phyloP scores from a whole-genome alignment of 805 yeast genomes.

The Brettanomyces anomalus region DNA sequence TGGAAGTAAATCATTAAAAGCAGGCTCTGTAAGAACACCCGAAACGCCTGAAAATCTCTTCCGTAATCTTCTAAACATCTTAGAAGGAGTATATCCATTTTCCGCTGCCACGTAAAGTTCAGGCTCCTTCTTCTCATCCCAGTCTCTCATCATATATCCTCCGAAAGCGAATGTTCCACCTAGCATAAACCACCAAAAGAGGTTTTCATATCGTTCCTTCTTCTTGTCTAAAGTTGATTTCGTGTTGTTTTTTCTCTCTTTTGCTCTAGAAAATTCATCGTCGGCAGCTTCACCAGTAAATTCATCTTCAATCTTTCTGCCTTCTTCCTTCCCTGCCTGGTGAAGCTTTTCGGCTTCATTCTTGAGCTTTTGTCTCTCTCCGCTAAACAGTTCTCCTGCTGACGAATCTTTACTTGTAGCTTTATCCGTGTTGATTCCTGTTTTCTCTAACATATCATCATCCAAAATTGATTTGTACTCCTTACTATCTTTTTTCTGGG shows the following conservation, averaged over 20 bases:
- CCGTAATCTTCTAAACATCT: slow-evolving; percentile 59
- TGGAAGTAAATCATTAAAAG: slow-evolving; percentile 85
- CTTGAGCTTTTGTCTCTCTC: slow-evolving; percentile 3
- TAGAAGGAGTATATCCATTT: slow-evolving; percentile 59
- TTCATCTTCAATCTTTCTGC: not conserved
- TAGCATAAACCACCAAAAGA: slow-evolving; percentile 54
- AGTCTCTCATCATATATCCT: slow-evolving; percentile 69
- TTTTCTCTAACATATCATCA: slow-evolving; percentile 74
- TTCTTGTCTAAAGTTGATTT: slow-evolving; percentile 66
- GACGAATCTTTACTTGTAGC: slow-evolving; percentile 6
- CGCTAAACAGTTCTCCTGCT: not conserved
- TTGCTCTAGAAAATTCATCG: slow-evolving; percentile 26
- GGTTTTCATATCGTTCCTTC: slow-evolving; percentile 73
- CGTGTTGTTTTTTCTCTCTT: slow-evolving; percentile 44
- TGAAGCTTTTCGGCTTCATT: slow-evolving; percentile 3
- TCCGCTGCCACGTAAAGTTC: slow-evolving; percentile 34
- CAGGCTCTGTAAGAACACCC: slow-evolving; percentile 86
- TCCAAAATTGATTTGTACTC: slow-evolving; percentile 49
- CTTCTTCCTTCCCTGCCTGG: not conserved
- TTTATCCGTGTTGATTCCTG: slow-evolving; percentile 62
- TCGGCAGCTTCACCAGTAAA: slow-evolving; percentile 5
- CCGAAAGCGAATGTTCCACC: slow-evolving; percentile 45
- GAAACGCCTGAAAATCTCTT: slow-evolving; percentile 69
- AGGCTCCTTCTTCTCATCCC: slow-evolving; percentile 71
- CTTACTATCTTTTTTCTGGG: slow-evolving; percentile 16